A percentile compares a stretch with the other conserved stretches of the same genome.
phyloP scores from a whole-genome alignment of 2,329 filamentous ascomycete genomes.

The Geoglossum cookeanum region DNA sequence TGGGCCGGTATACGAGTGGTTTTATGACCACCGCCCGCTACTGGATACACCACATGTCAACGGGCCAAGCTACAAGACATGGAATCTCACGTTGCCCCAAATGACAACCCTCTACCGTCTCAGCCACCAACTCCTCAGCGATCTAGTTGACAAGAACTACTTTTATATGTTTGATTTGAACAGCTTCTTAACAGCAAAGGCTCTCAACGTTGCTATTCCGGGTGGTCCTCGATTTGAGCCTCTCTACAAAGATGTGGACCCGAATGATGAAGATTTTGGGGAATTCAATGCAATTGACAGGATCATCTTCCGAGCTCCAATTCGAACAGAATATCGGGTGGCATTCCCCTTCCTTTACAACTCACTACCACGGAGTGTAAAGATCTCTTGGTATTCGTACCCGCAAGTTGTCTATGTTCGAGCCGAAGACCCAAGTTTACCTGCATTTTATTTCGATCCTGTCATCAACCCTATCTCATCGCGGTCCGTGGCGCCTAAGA shows the following conservation, averaged over 20 bases:
- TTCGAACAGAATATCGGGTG: slow-evolving; percentile 88
- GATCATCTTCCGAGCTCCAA: slow-evolving; percentile 92
- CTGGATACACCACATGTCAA: slow-evolving; percentile 87
- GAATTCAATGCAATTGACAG: slow-evolving; percentile 99
- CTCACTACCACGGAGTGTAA: slow-evolving; percentile 82
- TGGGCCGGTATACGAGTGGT: slow-evolving; percentile 81
- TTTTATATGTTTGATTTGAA: slow-evolving; percentile 94
- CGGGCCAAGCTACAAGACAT: slow-evolving; percentile 87
- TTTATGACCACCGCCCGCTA: slow-evolving; percentile 85
- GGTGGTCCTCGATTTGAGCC: slow-evolving; percentile 94
- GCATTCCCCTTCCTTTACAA: slow-evolving; percentile 94
- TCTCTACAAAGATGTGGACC: slow-evolving; percentile 94
- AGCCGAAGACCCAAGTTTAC: slow-evolving; percentile 71
- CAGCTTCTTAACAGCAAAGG: slow-evolving; percentile 90
- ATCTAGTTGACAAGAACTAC: slow-evolving; percentile 90
- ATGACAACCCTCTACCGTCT: slow-evolving; percentile 92
- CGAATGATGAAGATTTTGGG: slow-evolving; percentile 96
- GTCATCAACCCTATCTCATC: slow-evolving; percentile 95
- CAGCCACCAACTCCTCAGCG: slow-evolving; percentile 75
- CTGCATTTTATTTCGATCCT: slow-evolving; percentile 96
- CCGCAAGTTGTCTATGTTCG: slow-evolving; percentile 84
- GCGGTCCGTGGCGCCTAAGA: slow-evolving; percentile 81
- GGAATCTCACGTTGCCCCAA: slow-evolving; percentile 83
- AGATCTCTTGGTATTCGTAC: slow-evolving; percentile 81
- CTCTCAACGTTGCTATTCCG: slow-evolving; percentile 91